phyloP scores from a whole-genome alignment of 1,284 basidiomycete genomes.

The Cutaneotrichosporon spelunceum region DNA sequence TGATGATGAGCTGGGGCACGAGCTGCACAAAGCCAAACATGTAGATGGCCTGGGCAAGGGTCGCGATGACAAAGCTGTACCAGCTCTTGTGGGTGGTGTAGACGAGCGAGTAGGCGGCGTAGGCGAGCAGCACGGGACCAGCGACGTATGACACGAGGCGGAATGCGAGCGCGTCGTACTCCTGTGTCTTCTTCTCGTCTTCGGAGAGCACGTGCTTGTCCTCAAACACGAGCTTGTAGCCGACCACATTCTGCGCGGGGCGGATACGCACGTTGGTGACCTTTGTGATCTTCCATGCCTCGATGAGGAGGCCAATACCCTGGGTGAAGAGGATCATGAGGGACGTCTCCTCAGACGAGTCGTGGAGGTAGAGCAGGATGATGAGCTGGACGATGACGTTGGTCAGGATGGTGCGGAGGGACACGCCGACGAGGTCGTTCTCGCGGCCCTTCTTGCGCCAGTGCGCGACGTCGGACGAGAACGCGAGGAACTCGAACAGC shows the following conservation, averaged over 20 bases:
- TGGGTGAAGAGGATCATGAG: constrained; percentile 94
- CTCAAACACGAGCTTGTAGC: constrained; percentile 76
- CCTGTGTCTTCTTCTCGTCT: constrained; percentile 97
- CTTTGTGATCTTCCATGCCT: constrained; percentile 85
- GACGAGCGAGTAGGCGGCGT: constrained; percentile 73
- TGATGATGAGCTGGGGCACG: constrained; percentile 81
- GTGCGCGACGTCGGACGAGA: constrained; percentile 88
- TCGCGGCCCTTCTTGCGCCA: constrained; percentile 93
- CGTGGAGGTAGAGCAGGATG: constrained; percentile 87
- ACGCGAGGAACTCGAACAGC: constrained; percentile 90
- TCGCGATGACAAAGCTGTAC: constrained; percentile 89
- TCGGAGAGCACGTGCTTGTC: constrained; percentile 91
- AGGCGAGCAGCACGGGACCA: constrained; percentile 76
- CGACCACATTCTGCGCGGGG: constrained; percentile 62
- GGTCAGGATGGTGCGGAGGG: constrained; percentile 70
- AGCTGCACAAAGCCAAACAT: constrained; percentile 98
- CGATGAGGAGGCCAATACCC: constrained; percentile 80
- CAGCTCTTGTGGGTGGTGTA: constrained; percentile 73
- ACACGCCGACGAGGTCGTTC: constrained; percentile 57
- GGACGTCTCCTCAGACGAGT: constrained; percentile 88
- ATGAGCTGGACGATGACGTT: constrained; percentile 88
- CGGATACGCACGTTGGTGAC: constrained; percentile 77
- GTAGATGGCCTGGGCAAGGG: constrained; percentile 52
- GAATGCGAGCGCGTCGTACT: constrained; percentile 60
- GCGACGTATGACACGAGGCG: constrained; percentile 81